phyloP scores from a whole-genome alignment of 106 monocot genomes.

The Dioscorea alata region DNA sequence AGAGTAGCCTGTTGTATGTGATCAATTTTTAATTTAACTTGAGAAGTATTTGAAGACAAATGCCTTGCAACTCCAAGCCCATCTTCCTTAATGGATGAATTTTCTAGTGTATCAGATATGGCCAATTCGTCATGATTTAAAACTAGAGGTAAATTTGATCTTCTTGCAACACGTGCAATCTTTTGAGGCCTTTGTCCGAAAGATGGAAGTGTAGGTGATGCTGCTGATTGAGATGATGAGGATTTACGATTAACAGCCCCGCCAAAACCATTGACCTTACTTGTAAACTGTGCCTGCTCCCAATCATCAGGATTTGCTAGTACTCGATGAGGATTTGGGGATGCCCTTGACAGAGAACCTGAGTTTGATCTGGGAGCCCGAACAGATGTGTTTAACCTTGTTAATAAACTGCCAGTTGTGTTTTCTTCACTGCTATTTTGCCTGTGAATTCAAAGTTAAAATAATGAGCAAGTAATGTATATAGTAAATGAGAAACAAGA shows the following conservation, averaged over 20 bases:
- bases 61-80: conserved; percentile 10
- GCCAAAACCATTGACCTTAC: conserved; percentile 24
- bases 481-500: too few relatives aligned
- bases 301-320: conserved; percentile 37
- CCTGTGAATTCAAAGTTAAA: conserved; percentile 20
- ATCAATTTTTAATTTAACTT: conserved; percentile 31
- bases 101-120: conserved; percentile 27
- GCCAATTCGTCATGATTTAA: conserved; percentile 25
- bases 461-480: too few relatives aligned
- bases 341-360: conserved; percentile 29
- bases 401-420: conserved; percentile 17
- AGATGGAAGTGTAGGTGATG: conserved; percentile 50
- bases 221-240: conserved; percentile 27
- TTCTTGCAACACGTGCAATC: conserved; percentile 48
- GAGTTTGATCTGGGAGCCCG: conserved; percentile 53
- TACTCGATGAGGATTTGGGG: conserved; percentile 22
- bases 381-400: conserved; percentile 34
- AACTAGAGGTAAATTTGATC: conserved; percentile 53
- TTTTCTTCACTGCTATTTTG: conserved; percentile 41
- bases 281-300: conserved; percentile 30
- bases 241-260: conserved; percentile 44
- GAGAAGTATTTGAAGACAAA: conserved; percentile 20
- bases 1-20: conserved; percentile 15
- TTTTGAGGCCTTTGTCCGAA: conserved; percentile 48
- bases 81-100: conserved; percentile 16